A percentile compares a stretch with the other conserved stretches of the same genome.
phyloP scores from a whole-genome alignment of 2,329 filamentous ascomycete species.

The Zymoseptoria tritici region DNA sequence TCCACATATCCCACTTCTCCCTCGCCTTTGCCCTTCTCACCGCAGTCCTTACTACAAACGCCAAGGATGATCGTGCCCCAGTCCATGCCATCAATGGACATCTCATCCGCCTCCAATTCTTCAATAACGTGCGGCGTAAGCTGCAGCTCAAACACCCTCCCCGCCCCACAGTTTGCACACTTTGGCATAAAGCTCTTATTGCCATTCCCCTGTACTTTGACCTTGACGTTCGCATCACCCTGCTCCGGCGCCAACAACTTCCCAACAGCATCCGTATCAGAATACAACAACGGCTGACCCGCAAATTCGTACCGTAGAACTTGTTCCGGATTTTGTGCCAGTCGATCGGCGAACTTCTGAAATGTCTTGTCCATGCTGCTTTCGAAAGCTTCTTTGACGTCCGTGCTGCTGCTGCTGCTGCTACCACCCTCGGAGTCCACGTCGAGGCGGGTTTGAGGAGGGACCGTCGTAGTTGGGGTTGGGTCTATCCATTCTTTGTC shows the following conservation, averaged over 20 bases:
- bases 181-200: slow-evolving; percentile 53
- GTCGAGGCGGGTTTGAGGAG: slow-evolving; percentile 32
- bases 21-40: slow-evolving; percentile 47
- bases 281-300: slow-evolving; percentile 62
- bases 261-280: slow-evolving; percentile 66
- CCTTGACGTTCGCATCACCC: slow-evolving; percentile 15
- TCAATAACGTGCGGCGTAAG: slow-evolving; percentile 84
- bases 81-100: slow-evolving; percentile 75
- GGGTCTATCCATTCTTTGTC: slow-evolving; percentile 80
- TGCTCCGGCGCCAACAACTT: slow-evolving; percentile 46
- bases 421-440: slow-evolving; percentile 12
- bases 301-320: slow-evolving; percentile 44
- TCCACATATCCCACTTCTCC: slow-evolving; percentile 73
- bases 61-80: slow-evolving; percentile 91
- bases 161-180: slow-evolving; percentile 67
- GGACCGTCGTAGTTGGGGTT: slow-evolving; percentile 43
- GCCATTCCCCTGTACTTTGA: slow-evolving; percentile 8
- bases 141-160: slow-evolving; percentile 83
- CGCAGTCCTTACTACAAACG: slow-evolving; percentile 75
- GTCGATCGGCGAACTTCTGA: slow-evolving; percentile 45
- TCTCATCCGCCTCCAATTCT: slow-evolving; percentile 71
- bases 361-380: slow-evolving; percentile 43
- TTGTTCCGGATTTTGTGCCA: slow-evolving; percentile 45
- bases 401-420: slow-evolving; percentile 26
- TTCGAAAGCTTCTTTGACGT: slow-evolving; percentile 43